These are phyloP conservation scores for Phytopythium chamaehyphon DNA, from an alignment of 352 stramenopile species.

Conservation along the genomic window DNA sequence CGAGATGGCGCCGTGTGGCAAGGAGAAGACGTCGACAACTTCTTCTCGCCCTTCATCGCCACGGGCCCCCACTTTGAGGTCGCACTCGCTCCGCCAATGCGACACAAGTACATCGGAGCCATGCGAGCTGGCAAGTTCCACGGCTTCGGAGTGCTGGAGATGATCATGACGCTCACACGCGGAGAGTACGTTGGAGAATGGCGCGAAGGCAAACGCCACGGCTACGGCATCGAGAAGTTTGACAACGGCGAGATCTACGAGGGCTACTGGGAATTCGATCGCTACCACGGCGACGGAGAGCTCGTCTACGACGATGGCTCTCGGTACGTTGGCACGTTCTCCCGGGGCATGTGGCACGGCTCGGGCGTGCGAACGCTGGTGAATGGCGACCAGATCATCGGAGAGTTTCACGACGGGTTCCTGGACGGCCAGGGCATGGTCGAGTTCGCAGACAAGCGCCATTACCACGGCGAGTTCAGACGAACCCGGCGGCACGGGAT, in stretches of 20 bases:
- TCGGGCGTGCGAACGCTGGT: slow-evolving; percentile 53
- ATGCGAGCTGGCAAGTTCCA: slow-evolving; percentile 61
- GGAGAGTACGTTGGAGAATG: slow-evolving; percentile 84
- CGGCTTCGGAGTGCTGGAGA: slow-evolving; percentile 62
- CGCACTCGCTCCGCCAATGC: slow-evolving; percentile 28
- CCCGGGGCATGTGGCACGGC: slow-evolving; percentile 69
- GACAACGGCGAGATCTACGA: slow-evolving; percentile 74
- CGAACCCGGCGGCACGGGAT: slow-evolving; percentile 65
- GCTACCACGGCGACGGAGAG: slow-evolving; percentile 65
- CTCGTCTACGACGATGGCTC: slow-evolving; percentile 66
- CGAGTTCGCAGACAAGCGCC: slow-evolving; percentile 65
- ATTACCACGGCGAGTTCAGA: slow-evolving; percentile 61
- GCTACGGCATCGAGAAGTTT: slow-evolving; percentile 79
- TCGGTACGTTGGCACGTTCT: slow-evolving; percentile 61
- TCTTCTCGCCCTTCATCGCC: slow-evolving; percentile 72
- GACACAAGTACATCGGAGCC: slow-evolving; percentile 49
- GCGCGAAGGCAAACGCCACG: slow-evolving; percentile 69
- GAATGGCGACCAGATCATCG: slow-evolving; percentile 57
- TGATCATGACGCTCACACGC: slow-evolving; percentile 49
- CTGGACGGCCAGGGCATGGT: slow-evolving; percentile 52
- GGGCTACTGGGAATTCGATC: slow-evolving; percentile 65
- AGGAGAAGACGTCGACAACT: slow-evolving; percentile 76
- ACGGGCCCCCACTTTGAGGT: slow-evolving; percentile 55
- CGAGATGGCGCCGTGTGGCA: slow-evolving; percentile 71
- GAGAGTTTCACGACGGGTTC: slow-evolving; percentile 50